Conservation (phyloP, 352 stramenopile species). For the Plasmopara viticola region DNA sequence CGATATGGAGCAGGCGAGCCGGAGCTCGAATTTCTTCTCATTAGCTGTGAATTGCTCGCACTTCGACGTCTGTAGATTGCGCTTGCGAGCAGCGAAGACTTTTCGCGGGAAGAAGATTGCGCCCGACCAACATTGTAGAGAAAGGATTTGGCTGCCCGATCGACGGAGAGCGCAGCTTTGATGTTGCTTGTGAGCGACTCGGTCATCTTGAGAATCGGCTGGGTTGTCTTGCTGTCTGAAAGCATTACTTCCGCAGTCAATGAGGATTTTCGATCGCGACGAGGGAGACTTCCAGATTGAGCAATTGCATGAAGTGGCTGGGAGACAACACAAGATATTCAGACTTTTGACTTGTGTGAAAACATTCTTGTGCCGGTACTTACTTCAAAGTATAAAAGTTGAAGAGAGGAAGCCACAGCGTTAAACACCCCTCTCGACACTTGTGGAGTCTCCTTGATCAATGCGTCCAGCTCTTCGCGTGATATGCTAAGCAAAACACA, state of each 20-base stretch:
- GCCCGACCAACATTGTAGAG: conserved; percentile 62
- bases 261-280: conserved; percentile 38
- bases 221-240: conserved; percentile 12
- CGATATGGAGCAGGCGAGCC: conserved; percentile 17
- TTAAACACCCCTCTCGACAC: conserved; percentile 76
- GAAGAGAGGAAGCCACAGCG: conserved; percentile 64
- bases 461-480: conserved; percentile 50
- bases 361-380: conserved; percentile 1
- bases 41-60: conserved; percentile 22
- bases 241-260: conserved; percentile 20
- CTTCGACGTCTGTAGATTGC: conserved; percentile 37
- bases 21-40: conserved; percentile 23
- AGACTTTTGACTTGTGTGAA: not conserved
- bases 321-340: not conserved
- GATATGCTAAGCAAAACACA: conserved; percentile 74
- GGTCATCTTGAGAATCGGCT: conserved; percentile 46
- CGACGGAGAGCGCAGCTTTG: conserved; percentile 60
- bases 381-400: conserved; percentile 77
- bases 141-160: conserved; percentile 66
- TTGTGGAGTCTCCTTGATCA: conserved; percentile 66
- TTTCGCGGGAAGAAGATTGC: conserved; percentile 21
- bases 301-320: conserved; percentile 59
- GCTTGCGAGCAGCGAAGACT: conserved; percentile 30
- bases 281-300: conserved; percentile 56
- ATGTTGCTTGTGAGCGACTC: conserved; percentile 56